Percentiles rank a stretch among this genome's conserved stretches.
phyloP scores from a whole-genome alignment of 495 filamentous ascomycete genomes.

The Aspergillus kassunensis region DNA sequence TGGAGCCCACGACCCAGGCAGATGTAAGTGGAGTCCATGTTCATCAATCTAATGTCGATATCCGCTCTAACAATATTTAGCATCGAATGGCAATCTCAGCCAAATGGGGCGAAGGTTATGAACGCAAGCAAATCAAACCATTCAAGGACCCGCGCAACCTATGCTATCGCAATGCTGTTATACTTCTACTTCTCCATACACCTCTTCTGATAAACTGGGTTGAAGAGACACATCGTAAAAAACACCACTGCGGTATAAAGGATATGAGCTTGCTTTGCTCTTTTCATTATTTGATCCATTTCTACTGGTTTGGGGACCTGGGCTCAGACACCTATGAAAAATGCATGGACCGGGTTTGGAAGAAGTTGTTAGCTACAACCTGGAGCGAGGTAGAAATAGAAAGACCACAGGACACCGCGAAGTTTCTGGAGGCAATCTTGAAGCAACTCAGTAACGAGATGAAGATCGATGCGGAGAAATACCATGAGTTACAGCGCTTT shows the following conservation, averaged over 20 bases:
- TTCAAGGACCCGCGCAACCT: slow-evolving; percentile 14
- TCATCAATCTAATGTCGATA: neutral
- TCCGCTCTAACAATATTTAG: neutral
- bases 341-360: slow-evolving; percentile 8
- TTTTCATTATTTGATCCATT: slow-evolving; percentile 10
- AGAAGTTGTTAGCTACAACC: neutral
- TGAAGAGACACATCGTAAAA: slow-evolving; percentile 8
- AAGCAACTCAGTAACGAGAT: slow-evolving; percentile 4
- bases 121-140: neutral
- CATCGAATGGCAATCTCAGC: neutral
- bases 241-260: neutral
- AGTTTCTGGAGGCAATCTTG: slow-evolving; percentile 21
- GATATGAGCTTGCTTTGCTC: slow-evolving; percentile 17
- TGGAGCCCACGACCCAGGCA: neutral
- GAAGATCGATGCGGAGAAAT: neutral
- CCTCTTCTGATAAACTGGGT: slow-evolving; percentile 39
- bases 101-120: neutral
- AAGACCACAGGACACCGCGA: slow-evolving; percentile 24
- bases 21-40: neutral
- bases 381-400: slow-evolving; percentile 1
- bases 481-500: neutral
- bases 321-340: neutral
- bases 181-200: slow-evolving; percentile 40
- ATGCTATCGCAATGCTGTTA: slow-evolving; percentile 42
- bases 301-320: slow-evolving; percentile 21